Base-by-base conservation (phyloP, 257 asterid species). In the Leonotis leonurus region DNA sequence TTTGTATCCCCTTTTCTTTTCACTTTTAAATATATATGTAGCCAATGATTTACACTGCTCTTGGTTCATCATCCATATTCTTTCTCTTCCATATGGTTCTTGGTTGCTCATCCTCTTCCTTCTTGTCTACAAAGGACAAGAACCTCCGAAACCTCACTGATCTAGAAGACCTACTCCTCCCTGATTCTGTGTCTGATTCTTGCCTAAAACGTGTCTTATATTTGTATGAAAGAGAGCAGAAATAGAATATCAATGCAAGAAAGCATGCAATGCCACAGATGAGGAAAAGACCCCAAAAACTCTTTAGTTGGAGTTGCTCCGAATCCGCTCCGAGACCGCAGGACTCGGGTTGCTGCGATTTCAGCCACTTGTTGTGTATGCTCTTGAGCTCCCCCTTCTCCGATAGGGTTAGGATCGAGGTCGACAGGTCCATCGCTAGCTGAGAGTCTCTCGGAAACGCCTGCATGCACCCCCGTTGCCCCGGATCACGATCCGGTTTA, bases 201-300 rank as follows among this genome's bases (percentile, higher is more conserved):
- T 78, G 45, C 24, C 35, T 7, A 30, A 30, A 30, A 30, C 62
- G 56, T 30, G 33, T 66, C 37, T 45, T 74, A 78, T 70, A 86
- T 58, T 79, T 45, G 26, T 29, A 55, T 0, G 77, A 2, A 30
- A 74, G 55, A 11, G 29, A 56, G 75, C 83, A 67, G 49, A 71
- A 70, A 39, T 78, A 62, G 52, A 77, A 3, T 14, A 78, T 13
- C 9, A 87, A 65, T 9, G 85, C 70, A 2, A 84, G 21, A 56
- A 72, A 26, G 75, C 85, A 77, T 4, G 72, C 72, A 14, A 75
- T 30, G 24, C 83, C 93, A 39, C 81, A 75, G 30, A 80, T 44
- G 41, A 82, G 76, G 69, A 84, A 84, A 10, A 87, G 84, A 10
- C 93, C 86, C 83, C 78, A 73, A 53, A 87, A 87, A 67, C 90